A percentile compares a stretch with the other conserved stretches of the same genome.
Evolutionary conservation across 2,329 filamentous ascomycete genomes (phyloP).

Genomic region (Nigrograna mackinnonii): DNA sequence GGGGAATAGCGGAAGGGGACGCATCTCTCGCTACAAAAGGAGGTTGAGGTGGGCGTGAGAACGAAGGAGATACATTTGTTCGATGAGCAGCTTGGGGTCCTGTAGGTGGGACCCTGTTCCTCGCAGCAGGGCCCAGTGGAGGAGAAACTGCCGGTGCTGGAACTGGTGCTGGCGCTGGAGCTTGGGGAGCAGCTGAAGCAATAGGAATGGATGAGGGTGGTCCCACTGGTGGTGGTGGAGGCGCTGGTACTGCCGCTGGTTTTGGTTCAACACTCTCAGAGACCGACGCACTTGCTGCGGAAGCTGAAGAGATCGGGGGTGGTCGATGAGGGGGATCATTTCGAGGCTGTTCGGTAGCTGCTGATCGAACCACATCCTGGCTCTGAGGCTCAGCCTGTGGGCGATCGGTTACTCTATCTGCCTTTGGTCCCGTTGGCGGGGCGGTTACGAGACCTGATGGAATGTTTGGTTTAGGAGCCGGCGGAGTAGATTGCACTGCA

Average conservation of each 20-base stretch:
- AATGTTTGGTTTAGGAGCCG: slow-evolving; percentile 12
- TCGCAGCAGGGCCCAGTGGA: slow-evolving; percentile 31
- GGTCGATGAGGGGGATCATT: slow-evolving; percentile 24
- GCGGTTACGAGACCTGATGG: slow-evolving; percentile 31
- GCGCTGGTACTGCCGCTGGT: slow-evolving; percentile 4
- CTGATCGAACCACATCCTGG: slow-evolving; percentile 23
- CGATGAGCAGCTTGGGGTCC: slow-evolving; percentile 36
- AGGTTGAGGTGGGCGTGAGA: slow-evolving; percentile 28
- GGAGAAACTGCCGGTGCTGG: slow-evolving; percentile 26
- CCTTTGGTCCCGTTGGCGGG: slow-evolving; percentile 47
- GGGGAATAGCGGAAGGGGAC: slow-evolving; percentile 28
- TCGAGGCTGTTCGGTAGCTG: slow-evolving; percentile 17
- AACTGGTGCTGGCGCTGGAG: not conserved
- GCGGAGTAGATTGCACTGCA: slow-evolving; percentile 18
- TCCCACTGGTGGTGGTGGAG: not conserved
- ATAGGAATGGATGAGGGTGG: no score
- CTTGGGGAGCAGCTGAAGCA: not conserved
- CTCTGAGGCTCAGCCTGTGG: slow-evolving; percentile 18
- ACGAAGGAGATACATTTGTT: slow-evolving; percentile 36
- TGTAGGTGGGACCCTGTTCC: slow-evolving; percentile 30
- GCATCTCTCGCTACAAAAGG: slow-evolving; percentile 28
- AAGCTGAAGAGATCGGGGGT: slow-evolving; percentile 13
- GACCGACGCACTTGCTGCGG: slow-evolving; percentile 5
- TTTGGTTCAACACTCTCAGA: slow-evolving; percentile 5
- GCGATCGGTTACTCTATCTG: slow-evolving; percentile 36